Evolutionary conservation across 2,329 filamentous ascomycete species (phyloP).

Genomic region (Camillea tinctor): DNA sequence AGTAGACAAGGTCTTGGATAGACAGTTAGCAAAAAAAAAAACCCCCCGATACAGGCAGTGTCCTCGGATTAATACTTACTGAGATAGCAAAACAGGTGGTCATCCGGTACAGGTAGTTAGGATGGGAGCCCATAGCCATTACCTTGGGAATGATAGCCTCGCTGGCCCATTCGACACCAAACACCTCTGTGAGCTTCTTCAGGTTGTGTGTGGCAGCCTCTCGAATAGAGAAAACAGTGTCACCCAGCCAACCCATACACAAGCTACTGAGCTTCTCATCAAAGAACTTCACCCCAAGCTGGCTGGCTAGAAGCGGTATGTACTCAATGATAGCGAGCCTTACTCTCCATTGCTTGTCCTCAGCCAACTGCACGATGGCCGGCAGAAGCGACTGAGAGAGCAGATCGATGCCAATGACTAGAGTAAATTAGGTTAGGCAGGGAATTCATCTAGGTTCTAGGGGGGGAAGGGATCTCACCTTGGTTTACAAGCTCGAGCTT

Average conservation of each 20-base stretch:
- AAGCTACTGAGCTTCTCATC: conserved; percentile 93
- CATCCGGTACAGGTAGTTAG: conserved; percentile 99
- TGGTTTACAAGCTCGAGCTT: conserved; percentile 98
- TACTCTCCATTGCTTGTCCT: conserved; percentile 99
- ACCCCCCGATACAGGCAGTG: background rate
- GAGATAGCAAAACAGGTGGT: conserved; percentile 99
- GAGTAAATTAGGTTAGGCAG: conserved; percentile 14
- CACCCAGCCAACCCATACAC: conserved; percentile 98
- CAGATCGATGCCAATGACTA: conserved; percentile 95
- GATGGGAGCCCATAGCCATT: conserved; percentile 96
- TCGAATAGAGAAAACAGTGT: conserved; percentile 97
- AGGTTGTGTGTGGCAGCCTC: conserved; percentile 97
- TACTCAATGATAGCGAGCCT: conserved; percentile 98
- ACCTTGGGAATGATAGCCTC: conserved; percentile 98
- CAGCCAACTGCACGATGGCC: conserved; percentile 93
- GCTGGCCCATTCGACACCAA: conserved; percentile 96
- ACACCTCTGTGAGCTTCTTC: conserved; percentile 98
- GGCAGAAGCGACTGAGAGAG: conserved; percentile 95
- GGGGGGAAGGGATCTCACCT: conserved; percentile 50
- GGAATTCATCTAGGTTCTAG: background rate
- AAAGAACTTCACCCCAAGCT: conserved; percentile 96
- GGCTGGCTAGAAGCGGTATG: conserved; percentile 91
- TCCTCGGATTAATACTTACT: conserved; percentile 56
- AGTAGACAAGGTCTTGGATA: conserved; percentile 84
- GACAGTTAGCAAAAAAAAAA: conserved; percentile 17